phyloP scores from a whole-genome alignment of 2,329 filamentous ascomycete genomes.

The Stagonosporopsis cucurbitacearum region DNA sequence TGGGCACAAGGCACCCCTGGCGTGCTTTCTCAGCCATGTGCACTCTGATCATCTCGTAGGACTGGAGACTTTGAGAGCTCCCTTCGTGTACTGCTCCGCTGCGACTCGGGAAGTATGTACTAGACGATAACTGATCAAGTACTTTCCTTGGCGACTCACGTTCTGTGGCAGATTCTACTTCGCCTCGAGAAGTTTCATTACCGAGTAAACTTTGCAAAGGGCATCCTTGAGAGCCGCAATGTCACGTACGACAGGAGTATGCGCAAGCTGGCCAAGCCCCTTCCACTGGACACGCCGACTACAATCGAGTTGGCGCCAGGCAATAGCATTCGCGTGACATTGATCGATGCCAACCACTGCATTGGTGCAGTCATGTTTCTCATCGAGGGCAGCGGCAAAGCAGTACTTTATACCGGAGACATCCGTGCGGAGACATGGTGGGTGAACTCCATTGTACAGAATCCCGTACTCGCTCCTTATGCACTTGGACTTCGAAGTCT shows the following conservation, averaged over 20 bases:
- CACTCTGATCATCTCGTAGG: slow-evolving; percentile 89
- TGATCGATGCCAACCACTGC: slow-evolving; percentile 93
- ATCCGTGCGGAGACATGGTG: slow-evolving; percentile 87
- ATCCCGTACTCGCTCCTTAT: slow-evolving; percentile 78
- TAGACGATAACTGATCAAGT: not conserved
- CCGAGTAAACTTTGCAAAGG: slow-evolving; percentile 80
- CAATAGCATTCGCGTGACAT: slow-evolving; percentile 75
- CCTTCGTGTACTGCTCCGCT: slow-evolving; percentile 89
- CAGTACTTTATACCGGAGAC: slow-evolving; percentile 88
- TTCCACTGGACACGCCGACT: slow-evolving; percentile 83
- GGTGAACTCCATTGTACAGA: slow-evolving; percentile 73
- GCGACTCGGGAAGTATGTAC: slow-evolving; percentile 73
- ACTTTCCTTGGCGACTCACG: not conserved
- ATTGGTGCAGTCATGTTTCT: slow-evolving; percentile 91
- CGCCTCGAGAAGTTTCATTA: slow-evolving; percentile 79
- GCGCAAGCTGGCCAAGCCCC: slow-evolving; percentile 73
- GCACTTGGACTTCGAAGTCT: slow-evolving; percentile 58
- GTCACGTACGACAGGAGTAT: slow-evolving; percentile 77
- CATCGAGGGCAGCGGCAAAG: slow-evolving; percentile 74
- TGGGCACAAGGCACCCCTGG: slow-evolving; percentile 67
- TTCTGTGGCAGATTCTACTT: slow-evolving; percentile 65
- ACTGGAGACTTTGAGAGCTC: slow-evolving; percentile 75
- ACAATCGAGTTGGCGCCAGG: slow-evolving; percentile 74
- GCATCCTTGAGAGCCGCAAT: slow-evolving; percentile 75
- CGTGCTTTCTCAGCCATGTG: slow-evolving; percentile 89